Percentiles rank a stretch among this genome's conserved stretches.
These are phyloP conservation scores for Aspergillus puulaauensis DNA, from an alignment of 2,329 filamentous ascomycete species.

Conservation along the genomic window DNA sequence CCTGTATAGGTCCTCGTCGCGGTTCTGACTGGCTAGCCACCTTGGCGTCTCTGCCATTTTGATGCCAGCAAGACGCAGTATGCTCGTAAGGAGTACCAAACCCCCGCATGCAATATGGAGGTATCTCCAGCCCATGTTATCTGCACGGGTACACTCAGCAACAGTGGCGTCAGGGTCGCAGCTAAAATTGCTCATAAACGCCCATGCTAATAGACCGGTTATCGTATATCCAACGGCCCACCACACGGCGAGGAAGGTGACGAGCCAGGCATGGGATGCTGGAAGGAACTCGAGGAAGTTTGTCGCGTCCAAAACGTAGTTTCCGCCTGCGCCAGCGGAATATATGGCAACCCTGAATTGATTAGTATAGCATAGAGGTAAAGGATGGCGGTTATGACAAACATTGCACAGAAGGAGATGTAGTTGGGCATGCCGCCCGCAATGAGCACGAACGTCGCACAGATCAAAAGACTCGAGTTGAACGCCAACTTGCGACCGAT, in stretches of 20 bases:
- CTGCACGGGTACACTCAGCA: slow-evolving; percentile 41
- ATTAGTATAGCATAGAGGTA: neutral
- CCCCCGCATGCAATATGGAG: slow-evolving; percentile 68
- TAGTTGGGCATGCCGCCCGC: slow-evolving; percentile 69
- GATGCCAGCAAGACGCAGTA: slow-evolving; percentile 74
- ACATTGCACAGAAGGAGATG: slow-evolving; percentile 43
- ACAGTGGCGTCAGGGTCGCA: slow-evolving; percentile 34
- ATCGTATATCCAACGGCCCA: slow-evolving; percentile 66
- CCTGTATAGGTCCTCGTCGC: slow-evolving; percentile 73
- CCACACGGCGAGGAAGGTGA: slow-evolving; percentile 76
- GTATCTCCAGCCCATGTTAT: slow-evolving; percentile 70
- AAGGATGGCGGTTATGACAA: slow-evolving; percentile 21
- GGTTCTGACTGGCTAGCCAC: slow-evolving; percentile 71
- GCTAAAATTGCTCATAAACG: slow-evolving; percentile 68
- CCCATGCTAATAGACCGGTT: slow-evolving; percentile 62
- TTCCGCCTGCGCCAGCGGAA: slow-evolving; percentile 61
- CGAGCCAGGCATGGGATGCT: slow-evolving; percentile 63
- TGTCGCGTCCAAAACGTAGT: slow-evolving; percentile 76
- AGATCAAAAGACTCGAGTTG: slow-evolving; percentile 73
- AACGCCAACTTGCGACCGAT: slow-evolving; percentile 76
- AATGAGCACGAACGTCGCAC: slow-evolving; percentile 69
- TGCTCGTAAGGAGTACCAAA: slow-evolving; percentile 71
- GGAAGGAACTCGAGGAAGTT: slow-evolving; percentile 81
- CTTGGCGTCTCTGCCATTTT: slow-evolving; percentile 83
- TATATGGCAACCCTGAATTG: slow-evolving; percentile 5